A percentile compares a stretch with the other conserved stretches of the same genome.
Conservation (phyloP, 108 stramenopile species). For the Poteriospumella lacustris region DNA sequence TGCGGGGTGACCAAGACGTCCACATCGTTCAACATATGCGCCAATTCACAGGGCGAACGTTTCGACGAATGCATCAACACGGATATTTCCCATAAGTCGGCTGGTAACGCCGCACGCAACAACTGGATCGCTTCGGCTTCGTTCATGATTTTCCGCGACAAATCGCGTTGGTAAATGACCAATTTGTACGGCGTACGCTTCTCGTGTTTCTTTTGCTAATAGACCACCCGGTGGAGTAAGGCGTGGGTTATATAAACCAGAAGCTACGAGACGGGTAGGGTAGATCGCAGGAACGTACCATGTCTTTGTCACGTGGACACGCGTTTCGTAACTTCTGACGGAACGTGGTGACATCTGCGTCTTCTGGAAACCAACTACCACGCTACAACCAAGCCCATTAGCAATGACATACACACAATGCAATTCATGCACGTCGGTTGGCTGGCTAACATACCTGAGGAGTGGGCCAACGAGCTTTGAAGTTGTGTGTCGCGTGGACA, state of each 20-base stretch:
- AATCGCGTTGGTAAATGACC: not conserved
- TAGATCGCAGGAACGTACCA: too few relatives aligned
- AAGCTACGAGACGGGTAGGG: too few relatives aligned
- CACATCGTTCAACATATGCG: not conserved
- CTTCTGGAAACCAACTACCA: not conserved
- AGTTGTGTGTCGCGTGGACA: too few relatives aligned
- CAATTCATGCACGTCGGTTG: too few relatives aligned
- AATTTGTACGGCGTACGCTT: not conserved
- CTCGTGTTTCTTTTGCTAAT: not conserved
- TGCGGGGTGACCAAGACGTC: constrained; percentile 5
- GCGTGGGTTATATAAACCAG: too few relatives aligned
- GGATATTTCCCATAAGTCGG: not conserved
- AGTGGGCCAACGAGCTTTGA: too few relatives aligned
- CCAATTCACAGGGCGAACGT: not conserved
- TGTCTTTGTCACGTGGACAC: too few relatives aligned
- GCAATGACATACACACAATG: too few relatives aligned
- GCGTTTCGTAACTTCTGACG: not conserved
- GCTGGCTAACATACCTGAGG: too few relatives aligned
- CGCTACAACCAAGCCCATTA: not conserved
- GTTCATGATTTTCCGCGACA: not conserved
- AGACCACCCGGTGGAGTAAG: too few relatives aligned
- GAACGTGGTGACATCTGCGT: not conserved
- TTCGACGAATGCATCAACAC: not conserved
- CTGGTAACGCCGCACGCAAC: not conserved
- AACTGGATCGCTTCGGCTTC: not conserved